Evolutionary conservation across 768 basidiomycete genomes (phyloP), one percentile per base, ranked within the genome.

Genomic region (Solioccasus polychromus): DNA sequence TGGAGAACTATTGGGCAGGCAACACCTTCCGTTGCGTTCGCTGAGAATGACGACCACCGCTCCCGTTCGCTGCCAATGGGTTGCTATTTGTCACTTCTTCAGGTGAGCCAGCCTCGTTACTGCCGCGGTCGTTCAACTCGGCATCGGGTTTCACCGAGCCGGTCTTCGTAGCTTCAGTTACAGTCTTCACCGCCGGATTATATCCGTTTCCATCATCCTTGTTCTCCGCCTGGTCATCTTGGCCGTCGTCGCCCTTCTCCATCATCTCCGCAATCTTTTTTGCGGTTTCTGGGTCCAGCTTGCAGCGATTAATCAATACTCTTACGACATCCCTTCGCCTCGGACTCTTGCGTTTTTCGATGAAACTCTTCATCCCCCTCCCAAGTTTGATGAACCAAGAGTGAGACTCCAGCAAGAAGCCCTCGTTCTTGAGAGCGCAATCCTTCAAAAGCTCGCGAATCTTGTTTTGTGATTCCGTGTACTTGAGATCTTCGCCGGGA

Each of bases 261-360:
- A 64, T 60, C 44, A 63, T 50, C 3, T 44, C 42, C 17, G 42
- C 65, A 10, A 64, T 47, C 41, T 25, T 51, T 34, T 35, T 51
- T 15, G 63, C 63, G 1, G 57, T 60, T 5, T 60, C 63, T 11
- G 42, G 39, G 20, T 63, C 57, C 52, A 66, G 45, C 29, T 48
- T 52, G 36, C 64, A 66, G 15, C 62, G 65, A 14, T 44, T n/a
- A 19, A 40, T 54, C 42, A 64, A 48, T 25, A 55, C 42, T 30
- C 45, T 40, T 34, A 57, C 5, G 3, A 61, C 22, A 7, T 62
- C 48, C 41, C 23, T 60, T 39, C 34, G 48, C 22, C 47, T 60
- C 5, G 60, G 52, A 20, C n/a, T 43, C 31, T 1, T 50, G 12
- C 17, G 48, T 36, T 45, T 52, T 32, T 36, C 24, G 35, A 64